phyloP scores from a whole-genome alignment of 2,329 filamentous ascomycete species.

The Didymellaceae sp. region DNA sequence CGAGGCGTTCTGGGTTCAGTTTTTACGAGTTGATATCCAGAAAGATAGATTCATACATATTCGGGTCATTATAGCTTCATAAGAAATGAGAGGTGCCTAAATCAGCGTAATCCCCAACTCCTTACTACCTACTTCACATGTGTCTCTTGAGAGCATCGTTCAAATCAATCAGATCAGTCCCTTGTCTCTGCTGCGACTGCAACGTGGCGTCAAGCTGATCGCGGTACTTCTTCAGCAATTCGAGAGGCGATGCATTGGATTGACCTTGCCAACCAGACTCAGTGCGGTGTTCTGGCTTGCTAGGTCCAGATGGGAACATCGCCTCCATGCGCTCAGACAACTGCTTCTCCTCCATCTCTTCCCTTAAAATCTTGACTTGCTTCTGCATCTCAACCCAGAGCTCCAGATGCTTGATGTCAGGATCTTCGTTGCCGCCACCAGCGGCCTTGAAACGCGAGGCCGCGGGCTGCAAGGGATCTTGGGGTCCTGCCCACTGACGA shows the following conservation, averaged over 20 bases:
- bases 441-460: slow-evolving; percentile 2
- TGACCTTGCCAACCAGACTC: background rate
- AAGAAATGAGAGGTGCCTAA: too few relatives aligned
- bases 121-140: too few relatives aligned
- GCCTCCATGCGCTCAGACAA: slow-evolving; percentile 12
- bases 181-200: slow-evolving; percentile 12
- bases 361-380: slow-evolving; percentile 51
- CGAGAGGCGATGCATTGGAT: background rate
- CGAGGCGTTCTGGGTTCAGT: slow-evolving; percentile 12
- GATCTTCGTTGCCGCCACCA: slow-evolving; percentile 13
- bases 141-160: slow-evolving; percentile 8
- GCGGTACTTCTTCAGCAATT: slow-evolving; percentile 16
- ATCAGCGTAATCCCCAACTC: too few relatives aligned
- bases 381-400: slow-evolving; percentile 53
- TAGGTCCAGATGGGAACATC: slow-evolving; percentile 1
- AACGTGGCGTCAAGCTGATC: slow-evolving; percentile 36
- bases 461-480: slow-evolving; percentile 30
- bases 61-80: too few relatives aligned
- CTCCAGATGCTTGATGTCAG: slow-evolving; percentile 46
- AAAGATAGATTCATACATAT: background rate
- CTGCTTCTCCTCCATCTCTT: slow-evolving; percentile 47
- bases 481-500: slow-evolving; percentile 36
- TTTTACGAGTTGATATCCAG: background rate
- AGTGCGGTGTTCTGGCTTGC: background rate
- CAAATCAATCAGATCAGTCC: background rate